Conservation (phyloP, 352 stramenopile species). For the Globisporangium cystogenes region DNA sequence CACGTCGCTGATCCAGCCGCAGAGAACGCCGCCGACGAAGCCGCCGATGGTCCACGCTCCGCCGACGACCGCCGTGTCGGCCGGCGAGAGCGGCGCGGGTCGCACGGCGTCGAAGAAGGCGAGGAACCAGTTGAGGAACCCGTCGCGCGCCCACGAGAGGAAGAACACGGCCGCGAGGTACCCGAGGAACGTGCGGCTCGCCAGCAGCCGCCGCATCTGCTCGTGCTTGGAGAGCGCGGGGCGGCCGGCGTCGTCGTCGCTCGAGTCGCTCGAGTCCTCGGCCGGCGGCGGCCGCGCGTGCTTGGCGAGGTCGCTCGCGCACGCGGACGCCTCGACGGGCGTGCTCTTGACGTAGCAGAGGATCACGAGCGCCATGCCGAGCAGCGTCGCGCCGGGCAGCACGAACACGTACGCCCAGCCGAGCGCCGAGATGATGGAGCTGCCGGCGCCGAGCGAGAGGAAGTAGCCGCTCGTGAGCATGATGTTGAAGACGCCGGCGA, state of each 20-base stretch:
- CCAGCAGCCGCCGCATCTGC: constrained; percentile 46
- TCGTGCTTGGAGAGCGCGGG: constrained; percentile 25
- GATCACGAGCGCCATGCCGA: constrained; percentile 54
- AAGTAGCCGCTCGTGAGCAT: constrained; percentile 77
- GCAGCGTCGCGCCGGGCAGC: constrained; percentile 43
- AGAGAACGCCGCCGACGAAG: constrained; percentile 65
- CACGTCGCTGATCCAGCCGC: constrained; percentile 64
- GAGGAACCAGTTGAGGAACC: constrained; percentile 75
- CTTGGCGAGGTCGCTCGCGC: constrained; percentile 18
- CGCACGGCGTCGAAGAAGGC: constrained; percentile 74
- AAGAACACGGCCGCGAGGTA: constrained; percentile 71
- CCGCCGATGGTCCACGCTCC: constrained; percentile 72
- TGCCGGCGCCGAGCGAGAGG: constrained; percentile 54
- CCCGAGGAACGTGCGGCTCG: constrained; percentile 59
- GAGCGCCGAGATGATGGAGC: constrained; percentile 52
- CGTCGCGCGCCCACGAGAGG: constrained; percentile 60
- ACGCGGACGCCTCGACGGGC: constrained; percentile 35
- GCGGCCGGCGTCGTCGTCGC: constrained; percentile 5
- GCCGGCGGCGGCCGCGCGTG: constrained; percentile 2
- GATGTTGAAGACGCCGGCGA: constrained; percentile 73
- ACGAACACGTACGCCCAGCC: constrained; percentile 70
- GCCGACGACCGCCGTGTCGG: constrained; percentile 57
- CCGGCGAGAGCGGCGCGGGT: constrained; percentile 26
- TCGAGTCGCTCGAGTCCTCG: constrained; percentile 5
- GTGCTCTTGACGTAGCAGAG: constrained; percentile 50